Conservation (phyloP, 1,139 yeast species). For the Taiozyma sp. region DNA sequence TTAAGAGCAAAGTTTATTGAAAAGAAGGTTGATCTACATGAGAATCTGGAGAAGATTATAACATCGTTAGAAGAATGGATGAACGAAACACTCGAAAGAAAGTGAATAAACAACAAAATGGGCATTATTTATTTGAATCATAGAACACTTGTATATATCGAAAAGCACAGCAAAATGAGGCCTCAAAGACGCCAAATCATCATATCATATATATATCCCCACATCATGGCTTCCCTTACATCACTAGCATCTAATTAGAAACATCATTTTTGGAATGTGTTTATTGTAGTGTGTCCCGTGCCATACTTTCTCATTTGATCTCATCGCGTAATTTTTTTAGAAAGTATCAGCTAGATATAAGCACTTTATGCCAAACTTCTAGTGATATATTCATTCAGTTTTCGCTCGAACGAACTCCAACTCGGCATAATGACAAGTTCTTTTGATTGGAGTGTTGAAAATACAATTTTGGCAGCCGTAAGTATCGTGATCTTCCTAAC, state of each 20-base stretch:
- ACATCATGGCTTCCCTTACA: not conserved
- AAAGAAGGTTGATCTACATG: not conserved
- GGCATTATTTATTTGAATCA: not conserved
- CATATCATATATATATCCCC: not conserved
- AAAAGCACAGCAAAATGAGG: not conserved
- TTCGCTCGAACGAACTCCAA: not conserved
- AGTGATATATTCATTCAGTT: not conserved
- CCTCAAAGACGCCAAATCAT: not conserved
- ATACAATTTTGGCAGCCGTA: constrained; percentile 13
- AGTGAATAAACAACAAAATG: not conserved
- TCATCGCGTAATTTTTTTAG: not conserved
- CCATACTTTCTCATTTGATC: not conserved
- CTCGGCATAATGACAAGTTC: not conserved
- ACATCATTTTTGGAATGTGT: not conserved
- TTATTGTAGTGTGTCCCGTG: not conserved
- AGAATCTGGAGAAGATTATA: not conserved
- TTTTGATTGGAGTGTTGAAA: constrained; percentile 9
- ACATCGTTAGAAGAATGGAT: constrained; percentile 6
- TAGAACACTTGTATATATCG: not conserved
- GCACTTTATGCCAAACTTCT: not conserved
- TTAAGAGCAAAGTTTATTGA: constrained; percentile 1
- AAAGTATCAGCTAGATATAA: not conserved
- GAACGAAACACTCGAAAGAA: not conserved
- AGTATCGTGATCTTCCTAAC: constrained; percentile 2
- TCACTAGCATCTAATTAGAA: not conserved